These are phyloP conservation scores for Botryotinia convoluta DNA, from an alignment of 2,329 filamentous ascomycete genomes.

Conservation along the genomic window DNA sequence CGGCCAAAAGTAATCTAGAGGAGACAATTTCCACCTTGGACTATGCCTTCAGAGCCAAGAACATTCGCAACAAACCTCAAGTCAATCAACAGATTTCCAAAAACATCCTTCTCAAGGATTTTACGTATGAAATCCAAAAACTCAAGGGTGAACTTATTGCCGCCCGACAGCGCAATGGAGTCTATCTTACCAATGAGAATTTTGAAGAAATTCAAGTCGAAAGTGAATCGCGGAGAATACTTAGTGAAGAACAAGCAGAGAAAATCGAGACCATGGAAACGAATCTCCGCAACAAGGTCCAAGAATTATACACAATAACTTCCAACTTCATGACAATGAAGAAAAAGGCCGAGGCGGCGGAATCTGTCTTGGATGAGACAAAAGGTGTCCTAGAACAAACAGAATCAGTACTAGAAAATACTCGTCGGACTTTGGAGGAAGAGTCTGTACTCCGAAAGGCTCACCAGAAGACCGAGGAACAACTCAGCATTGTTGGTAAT, in stretches of 20 bases:
- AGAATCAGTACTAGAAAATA: slow-evolving; percentile 76
- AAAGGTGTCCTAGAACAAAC: slow-evolving; percentile 82
- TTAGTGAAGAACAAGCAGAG: slow-evolving; percentile 87
- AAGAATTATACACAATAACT: slow-evolving; percentile 84
- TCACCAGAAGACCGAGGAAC: slow-evolving; percentile 79
- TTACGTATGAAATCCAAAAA: slow-evolving; percentile 89
- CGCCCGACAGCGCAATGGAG: slow-evolving; percentile 88
- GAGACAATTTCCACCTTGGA: slow-evolving; percentile 98
- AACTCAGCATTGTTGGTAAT: slow-evolving; percentile 69
- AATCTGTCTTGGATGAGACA: slow-evolving; percentile 70
- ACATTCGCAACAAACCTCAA: slow-evolving; percentile 97
- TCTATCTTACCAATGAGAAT: slow-evolving; percentile 84
- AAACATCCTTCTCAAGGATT: slow-evolving; percentile 86
- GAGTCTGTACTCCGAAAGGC: slow-evolving; percentile 79
- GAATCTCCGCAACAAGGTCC: slow-evolving; percentile 88
- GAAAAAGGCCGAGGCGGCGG: slow-evolving; percentile 82
- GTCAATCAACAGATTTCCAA: slow-evolving; percentile 90
- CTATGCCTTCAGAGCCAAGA: slow-evolving; percentile 97
- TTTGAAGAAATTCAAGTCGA: slow-evolving; percentile 91
- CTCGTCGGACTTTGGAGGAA: slow-evolving; percentile 71
- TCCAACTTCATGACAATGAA: slow-evolving; percentile 85
- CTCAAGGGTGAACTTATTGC: slow-evolving; percentile 91
- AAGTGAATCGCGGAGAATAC: slow-evolving; percentile 86
- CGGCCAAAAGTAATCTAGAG: slow-evolving; percentile 90
- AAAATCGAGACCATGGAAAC: slow-evolving; percentile 90